phyloP scores from a whole-genome alignment of 306 rosid species.

The Glycine tomentella region DNA sequence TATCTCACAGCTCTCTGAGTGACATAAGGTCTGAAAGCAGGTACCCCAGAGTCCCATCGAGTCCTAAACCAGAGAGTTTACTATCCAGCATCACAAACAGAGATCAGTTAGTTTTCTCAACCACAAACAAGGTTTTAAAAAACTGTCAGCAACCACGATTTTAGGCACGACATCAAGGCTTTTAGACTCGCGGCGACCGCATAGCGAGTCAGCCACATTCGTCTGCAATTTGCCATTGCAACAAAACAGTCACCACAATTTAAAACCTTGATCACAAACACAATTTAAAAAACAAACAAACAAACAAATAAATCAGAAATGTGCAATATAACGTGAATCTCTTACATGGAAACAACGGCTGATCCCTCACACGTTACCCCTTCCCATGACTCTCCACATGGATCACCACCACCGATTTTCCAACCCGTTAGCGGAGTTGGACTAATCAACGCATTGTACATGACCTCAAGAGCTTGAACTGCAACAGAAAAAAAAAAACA shows the following conservation, averaged over 20 bases:
- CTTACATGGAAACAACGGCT: constrained; percentile 90
- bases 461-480: constrained; percentile 90
- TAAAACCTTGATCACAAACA: background rate
- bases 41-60: constrained; percentile 90
- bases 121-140: background rate
- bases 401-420: constrained; percentile 86
- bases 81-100: constrained; percentile 55
- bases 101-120: constrained; percentile 43
- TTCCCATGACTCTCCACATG: constrained; percentile 90
- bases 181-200: background rate
- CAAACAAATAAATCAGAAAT: background rate
- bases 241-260: background rate
- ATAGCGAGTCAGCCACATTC: background rate
- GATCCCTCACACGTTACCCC: constrained; percentile 92
- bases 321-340: constrained; percentile 34
- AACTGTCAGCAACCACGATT: background rate
- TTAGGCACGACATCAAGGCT: background rate
- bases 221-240: background rate
- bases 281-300: background rate
- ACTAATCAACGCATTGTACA: constrained; percentile 78
- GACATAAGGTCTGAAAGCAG: constrained; percentile 79
- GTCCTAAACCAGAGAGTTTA: constrained; percentile 84
- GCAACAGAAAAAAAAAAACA: constrained; percentile 46
- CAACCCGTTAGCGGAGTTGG: constrained; percentile 83
- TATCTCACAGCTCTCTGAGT: constrained; percentile 78